Conservation (phyloP, 2,329 filamentous ascomycete species). For the Colletotrichum ledebouriae region DNA sequence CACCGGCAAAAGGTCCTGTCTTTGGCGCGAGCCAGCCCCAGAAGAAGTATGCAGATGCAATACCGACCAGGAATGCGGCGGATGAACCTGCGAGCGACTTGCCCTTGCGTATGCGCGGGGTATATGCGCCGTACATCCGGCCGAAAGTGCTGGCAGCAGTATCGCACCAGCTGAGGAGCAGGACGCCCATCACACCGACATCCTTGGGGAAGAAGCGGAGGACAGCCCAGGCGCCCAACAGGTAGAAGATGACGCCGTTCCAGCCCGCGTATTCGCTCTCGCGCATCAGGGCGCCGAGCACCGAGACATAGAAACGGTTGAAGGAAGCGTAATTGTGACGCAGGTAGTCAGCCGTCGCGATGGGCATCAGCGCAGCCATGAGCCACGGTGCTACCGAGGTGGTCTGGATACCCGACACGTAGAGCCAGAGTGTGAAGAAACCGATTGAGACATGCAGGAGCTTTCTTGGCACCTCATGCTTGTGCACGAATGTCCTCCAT, state of each 20-base stretch:
- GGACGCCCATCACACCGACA: constrained; percentile 86
- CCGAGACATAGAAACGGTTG: constrained; percentile 88
- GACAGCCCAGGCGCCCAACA: constrained; percentile 89
- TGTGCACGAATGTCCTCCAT: constrained; percentile 93
- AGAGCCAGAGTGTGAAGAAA: constrained; percentile 91
- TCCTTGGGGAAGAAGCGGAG: constrained; percentile 94
- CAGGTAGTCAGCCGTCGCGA: constrained; percentile 83
- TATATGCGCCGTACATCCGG: constrained; percentile 89
- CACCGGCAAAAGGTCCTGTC: constrained; percentile 75
- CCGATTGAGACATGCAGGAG: constrained; percentile 95
- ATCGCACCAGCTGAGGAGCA: constrained; percentile 97
- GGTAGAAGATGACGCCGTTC: constrained; percentile 97
- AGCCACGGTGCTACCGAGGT: constrained; percentile 85
- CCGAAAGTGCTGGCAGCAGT: constrained; percentile 97
- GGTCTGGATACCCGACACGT: constrained; percentile 82
- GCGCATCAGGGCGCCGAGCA: constrained; percentile 92
- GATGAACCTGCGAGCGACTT: constrained; percentile 93
- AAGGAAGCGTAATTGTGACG: constrained; percentile 85
- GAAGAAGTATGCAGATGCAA: constrained; percentile 86
- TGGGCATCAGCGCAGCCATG: constrained; percentile 84
- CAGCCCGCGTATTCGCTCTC: constrained; percentile 95
- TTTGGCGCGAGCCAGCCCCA: constrained; percentile 87
- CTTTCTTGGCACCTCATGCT: constrained; percentile 96
- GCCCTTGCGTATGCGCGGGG: constrained; percentile 83
- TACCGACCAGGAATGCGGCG: constrained; percentile 85